phyloP scores from a whole-genome alignment of 805 yeast genomes.

The Schwanniomyces sp. region DNA sequence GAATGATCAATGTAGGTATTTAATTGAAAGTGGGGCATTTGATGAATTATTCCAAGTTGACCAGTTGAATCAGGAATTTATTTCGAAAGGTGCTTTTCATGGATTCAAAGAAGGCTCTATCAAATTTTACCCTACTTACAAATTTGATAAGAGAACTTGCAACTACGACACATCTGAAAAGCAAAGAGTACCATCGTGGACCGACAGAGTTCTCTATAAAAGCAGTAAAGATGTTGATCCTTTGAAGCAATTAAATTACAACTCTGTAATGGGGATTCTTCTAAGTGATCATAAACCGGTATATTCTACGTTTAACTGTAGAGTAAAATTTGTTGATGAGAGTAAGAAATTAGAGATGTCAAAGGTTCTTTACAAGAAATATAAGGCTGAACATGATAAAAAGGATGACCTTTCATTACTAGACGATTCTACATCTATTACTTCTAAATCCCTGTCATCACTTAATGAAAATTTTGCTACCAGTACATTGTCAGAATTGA shows the following conservation, averaged over 20 bases:
- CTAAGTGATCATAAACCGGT: slow-evolving; percentile 95
- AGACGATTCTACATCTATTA: slow-evolving; percentile 8
- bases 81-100: slow-evolving; percentile 67
- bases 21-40: slow-evolving; percentile 48
- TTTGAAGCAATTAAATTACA: slow-evolving; percentile 66
- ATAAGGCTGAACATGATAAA: slow-evolving; percentile 27
- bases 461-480: slow-evolving; percentile 17
- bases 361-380: slow-evolving; percentile 25
- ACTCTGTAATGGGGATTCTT: slow-evolving; percentile 55
- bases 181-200: slow-evolving; percentile 95
- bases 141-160: slow-evolving; percentile 84
- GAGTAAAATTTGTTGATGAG: slow-evolving; percentile 64
- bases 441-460: slow-evolving; percentile 8
- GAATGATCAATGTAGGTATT: slow-evolving; percentile 64
- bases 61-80: slow-evolving; percentile 77
- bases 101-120: slow-evolving; percentile 81
- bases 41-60: slow-evolving; percentile 63
- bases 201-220: slow-evolving; percentile 78
- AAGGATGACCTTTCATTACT: slow-evolving; percentile 11
- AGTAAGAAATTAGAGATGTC: slow-evolving; percentile 26
- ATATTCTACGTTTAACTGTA: slow-evolving; percentile 70
- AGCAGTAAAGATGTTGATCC: slow-evolving; percentile 38
- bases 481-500: slow-evolving; percentile 34
- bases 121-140: slow-evolving; percentile 87
- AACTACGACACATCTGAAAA: slow-evolving; percentile 88